Evolutionary conservation across 2,329 filamentous ascomycete species (phyloP).

Genomic region (Geosmithia flava): DNA sequence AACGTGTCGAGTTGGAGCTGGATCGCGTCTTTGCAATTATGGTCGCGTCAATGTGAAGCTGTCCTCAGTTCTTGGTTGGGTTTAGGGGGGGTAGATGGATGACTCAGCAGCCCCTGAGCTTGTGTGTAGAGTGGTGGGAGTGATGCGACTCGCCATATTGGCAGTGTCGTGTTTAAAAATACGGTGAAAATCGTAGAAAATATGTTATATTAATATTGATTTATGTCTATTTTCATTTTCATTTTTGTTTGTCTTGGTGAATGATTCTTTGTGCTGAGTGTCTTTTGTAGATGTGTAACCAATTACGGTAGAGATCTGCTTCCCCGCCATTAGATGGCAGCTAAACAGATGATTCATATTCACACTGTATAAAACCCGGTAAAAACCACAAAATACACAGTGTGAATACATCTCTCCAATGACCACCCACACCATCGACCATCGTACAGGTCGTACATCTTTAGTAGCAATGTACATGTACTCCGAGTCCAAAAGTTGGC

Average conservation of each 20-base stretch:
- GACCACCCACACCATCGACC: neutral
- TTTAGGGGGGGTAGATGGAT: neutral
- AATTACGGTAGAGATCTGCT: neutral
- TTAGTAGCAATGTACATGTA: neutral
- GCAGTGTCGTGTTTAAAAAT: too few species aligned
- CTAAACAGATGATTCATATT: neutral
- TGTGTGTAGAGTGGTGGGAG: neutral
- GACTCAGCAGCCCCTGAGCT: conserved; percentile 1
- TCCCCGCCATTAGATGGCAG: neutral
- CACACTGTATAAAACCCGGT: neutral
- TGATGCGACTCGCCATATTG: neutral
- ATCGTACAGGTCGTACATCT: too few species aligned
- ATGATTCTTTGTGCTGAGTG: neutral
- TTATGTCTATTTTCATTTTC: neutral
- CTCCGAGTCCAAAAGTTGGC: neutral
- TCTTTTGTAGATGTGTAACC: neutral
- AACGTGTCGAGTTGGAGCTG: neutral
- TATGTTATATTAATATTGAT: too few species aligned
- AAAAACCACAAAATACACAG: neutral
- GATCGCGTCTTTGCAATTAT: neutral
- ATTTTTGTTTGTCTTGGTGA: too few species aligned
- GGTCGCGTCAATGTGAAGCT: neutral
- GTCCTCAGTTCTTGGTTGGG: neutral
- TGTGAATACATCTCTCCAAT: neutral
- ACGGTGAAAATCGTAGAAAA: too few species aligned